Base-by-base conservation (phyloP, 2,329 filamentous ascomycete species). In the Diaporthe caulivora region DNA sequence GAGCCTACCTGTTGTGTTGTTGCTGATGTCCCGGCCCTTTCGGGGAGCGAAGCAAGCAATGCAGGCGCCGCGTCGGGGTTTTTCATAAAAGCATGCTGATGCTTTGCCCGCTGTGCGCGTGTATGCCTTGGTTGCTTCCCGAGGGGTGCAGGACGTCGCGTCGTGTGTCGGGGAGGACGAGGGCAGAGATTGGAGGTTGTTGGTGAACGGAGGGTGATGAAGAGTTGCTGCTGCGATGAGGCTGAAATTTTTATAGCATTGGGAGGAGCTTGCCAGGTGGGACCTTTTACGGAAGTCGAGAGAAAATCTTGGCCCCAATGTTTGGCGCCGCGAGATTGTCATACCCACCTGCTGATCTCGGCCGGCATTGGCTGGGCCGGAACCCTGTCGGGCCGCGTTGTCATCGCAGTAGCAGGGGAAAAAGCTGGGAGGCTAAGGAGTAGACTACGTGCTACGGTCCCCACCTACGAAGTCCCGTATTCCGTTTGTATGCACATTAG, bases 151-250 rank as follows among this genome's bases (percentile, higher is more conserved):
- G 47, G 31, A 53, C 31, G n/a, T 53, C 31, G n/a, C n/a, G 47
- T 67, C 18, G 31, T 67, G 31, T 40, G 37, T 37, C 31, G 47
- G 51, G 31, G 11, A 11, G 44, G 13, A 3, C 15, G 13, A 13
- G 13, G 29, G 44, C 2, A 49, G 15, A n/a, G 21, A 34, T 5
- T 5, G 29, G n/a, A 49, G 42, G 55, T 40, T 51, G 29, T 42
- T 51, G 26, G 54, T 51, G 42, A 67, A 57, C 58, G 21, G 15
- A 55, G 21, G n/a, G 40, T 21, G 44, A n/a, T 65, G 34, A 26
- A 53, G 65, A 69, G 71, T 68, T 72, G 65, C 57, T 75, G 68
- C 60, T 74, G 73, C 77, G 76, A 78, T 72, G 74, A 77, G 60
- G 75, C 73, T 53, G 47, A 67, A 53, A 40, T 40, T 67, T 67